A percentile compares a stretch with the other conserved stretches of the same genome.
Conservation (phyloP, 2,329 filamentous ascomycete species). For the Magnaporthiopsis poae region DNA sequence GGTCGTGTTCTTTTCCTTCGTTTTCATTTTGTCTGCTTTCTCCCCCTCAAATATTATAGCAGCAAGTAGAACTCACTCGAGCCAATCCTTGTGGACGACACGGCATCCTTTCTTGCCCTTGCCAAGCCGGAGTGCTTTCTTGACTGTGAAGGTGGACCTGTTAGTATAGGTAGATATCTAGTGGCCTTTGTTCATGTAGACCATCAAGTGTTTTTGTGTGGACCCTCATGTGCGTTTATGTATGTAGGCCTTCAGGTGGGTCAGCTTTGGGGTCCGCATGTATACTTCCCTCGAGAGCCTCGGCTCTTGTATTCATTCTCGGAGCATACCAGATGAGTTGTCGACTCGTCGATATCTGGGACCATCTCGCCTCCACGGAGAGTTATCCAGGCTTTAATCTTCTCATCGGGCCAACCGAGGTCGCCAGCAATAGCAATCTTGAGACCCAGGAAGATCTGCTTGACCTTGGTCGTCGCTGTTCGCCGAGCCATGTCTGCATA, state of each 20-base stretch:
- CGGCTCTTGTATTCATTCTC: constrained; percentile 47
- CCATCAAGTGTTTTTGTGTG: too few relatives aligned
- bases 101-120: constrained; percentile 22
- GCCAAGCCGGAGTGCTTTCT: constrained; percentile 22
- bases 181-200: neutral
- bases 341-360: constrained; percentile 36
- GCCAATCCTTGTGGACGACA: constrained; percentile 43
- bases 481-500: neutral
- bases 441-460: constrained; percentile 16
- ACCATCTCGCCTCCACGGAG: constrained; percentile 51
- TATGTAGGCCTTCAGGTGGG: neutral
- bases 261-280: neutral
- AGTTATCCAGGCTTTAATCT: constrained; percentile 57
- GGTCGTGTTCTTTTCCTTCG: neutral
- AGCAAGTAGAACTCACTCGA: constrained; percentile 30
- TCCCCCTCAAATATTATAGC: neutral
- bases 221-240: too few relatives aligned
- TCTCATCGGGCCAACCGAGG: constrained; percentile 41
- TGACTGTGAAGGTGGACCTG: constrained; percentile 21
- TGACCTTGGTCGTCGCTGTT: neutral
- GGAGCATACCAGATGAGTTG: constrained; percentile 66
- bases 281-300: constrained; percentile 25
- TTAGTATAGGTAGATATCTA: neutral
- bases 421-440: constrained; percentile 47
- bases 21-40: neutral